Percentiles rank a stretch among this genome's conserved stretches.
phyloP scores from a whole-genome alignment of 306 rosid genomes.

The Prunus mume region DNA sequence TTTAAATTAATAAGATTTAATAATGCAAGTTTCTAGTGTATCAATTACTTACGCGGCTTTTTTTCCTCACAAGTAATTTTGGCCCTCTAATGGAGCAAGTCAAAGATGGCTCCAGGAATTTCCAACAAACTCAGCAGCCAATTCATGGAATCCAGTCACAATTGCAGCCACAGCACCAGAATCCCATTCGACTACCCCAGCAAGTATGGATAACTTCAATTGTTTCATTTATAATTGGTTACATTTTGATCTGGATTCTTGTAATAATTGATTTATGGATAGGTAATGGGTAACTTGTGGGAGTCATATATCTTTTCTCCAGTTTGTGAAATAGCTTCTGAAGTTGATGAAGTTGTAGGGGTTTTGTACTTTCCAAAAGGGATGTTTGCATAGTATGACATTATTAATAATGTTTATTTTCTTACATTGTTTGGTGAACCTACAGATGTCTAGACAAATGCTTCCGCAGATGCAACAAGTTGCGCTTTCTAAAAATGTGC shows the following conservation, averaged over 20 bases:
- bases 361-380: not conserved
- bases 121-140: slow-evolving; percentile 63
- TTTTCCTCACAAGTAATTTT: slow-evolving; percentile 48
- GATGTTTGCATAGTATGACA: not conserved
- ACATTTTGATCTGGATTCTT: slow-evolving; percentile 3
- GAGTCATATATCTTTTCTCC: not conserved
- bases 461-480: slow-evolving; percentile 76
- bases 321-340: not conserved
- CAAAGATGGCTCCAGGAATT: slow-evolving; percentile 72
- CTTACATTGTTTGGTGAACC: slow-evolving; percentile 15
- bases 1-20: not conserved
- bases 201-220: slow-evolving; percentile 49
- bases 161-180: slow-evolving; percentile 61
- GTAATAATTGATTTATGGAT: slow-evolving; percentile 12
- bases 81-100: slow-evolving; percentile 66
- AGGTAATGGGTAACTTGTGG: not conserved
- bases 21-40: not conserved
- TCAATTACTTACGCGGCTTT: slow-evolving; percentile 18
- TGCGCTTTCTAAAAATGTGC: slow-evolving; percentile 44
- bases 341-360: not conserved
- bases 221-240: slow-evolving; percentile 12
- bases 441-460: slow-evolving; percentile 63
- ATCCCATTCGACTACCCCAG: slow-evolving; percentile 55
- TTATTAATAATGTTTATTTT: not conserved
- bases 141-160: slow-evolving; percentile 63